A percentile compares a stretch with the other conserved stretches of the same genome.
phyloP scores from a whole-genome alignment of 768 basidiomycete species.

The Suillus weaverae region DNA sequence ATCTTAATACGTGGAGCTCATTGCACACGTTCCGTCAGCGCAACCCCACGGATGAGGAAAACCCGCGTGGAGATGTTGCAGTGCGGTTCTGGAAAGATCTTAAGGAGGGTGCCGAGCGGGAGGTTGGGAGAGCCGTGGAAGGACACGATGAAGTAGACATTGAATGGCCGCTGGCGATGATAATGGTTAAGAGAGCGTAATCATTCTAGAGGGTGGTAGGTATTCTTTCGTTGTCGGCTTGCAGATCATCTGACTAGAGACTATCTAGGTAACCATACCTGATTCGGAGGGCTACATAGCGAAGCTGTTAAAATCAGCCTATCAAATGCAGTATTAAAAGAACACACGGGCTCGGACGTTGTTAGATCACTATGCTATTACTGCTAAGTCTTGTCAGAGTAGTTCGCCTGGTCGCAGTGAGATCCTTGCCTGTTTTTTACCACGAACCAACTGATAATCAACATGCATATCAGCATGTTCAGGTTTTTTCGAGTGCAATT shows the following conservation, averaged over 20 bases:
- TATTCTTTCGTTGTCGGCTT: background rate
- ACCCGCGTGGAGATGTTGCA: slow-evolving; percentile 60
- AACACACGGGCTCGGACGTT: background rate
- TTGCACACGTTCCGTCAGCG: slow-evolving; percentile 65
- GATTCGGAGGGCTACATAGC: background rate
- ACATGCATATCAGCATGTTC: background rate
- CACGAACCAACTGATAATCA: background rate
- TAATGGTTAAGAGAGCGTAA: slow-evolving; percentile 14
- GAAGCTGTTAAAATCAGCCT: background rate
- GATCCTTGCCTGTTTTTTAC: background rate
- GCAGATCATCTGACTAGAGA: background rate
- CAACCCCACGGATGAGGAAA: slow-evolving; percentile 53
- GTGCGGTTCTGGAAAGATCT: slow-evolving; percentile 61
- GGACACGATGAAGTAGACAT: slow-evolving; percentile 32
- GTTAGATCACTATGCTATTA: background rate
- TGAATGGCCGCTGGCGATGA: slow-evolving; percentile 41
- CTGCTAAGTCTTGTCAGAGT: background rate
- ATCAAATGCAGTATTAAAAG: background rate
- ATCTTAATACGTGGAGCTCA: slow-evolving; percentile 71
- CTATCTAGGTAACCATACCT: background rate
- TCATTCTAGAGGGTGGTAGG: background rate
- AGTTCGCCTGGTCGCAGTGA: background rate
- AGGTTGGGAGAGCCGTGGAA: slow-evolving; percentile 21
- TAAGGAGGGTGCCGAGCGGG: slow-evolving; percentile 38
- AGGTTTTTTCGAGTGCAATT: too few species aligned